These are phyloP conservation scores for Lachancea thermotolerans DNA, from an alignment of 805 yeast species.

Conservation along the genomic window DNA sequence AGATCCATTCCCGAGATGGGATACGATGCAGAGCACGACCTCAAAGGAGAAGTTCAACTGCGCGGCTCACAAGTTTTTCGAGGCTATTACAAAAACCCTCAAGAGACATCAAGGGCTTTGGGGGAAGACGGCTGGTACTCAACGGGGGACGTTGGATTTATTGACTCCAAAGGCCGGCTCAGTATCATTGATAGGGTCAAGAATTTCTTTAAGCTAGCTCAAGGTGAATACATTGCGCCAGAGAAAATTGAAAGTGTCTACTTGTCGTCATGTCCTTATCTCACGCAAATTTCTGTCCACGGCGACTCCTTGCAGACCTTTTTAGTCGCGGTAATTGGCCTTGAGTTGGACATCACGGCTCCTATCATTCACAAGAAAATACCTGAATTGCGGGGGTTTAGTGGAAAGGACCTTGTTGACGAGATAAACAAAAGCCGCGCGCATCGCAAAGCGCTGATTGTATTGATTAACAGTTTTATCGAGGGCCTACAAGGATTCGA, in stretches of 20 bases:
- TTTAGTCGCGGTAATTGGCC: conserved; percentile 57
- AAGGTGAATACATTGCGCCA: conserved; percentile 67
- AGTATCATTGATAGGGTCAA: conserved; percentile 67
- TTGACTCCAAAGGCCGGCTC: conserved; percentile 48
- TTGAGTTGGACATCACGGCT: conserved; percentile 44
- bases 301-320: conserved; percentile 55
- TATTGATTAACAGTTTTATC: conserved; percentile 16
- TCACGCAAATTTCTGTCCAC: conserved; percentile 52
- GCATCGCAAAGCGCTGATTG: conserved; percentile 16
- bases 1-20: conserved; percentile 62
- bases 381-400: conserved; percentile 25
- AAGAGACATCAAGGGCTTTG: conserved; percentile 46
- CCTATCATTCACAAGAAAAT: conserved; percentile 27
- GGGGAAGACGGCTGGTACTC: conserved; percentile 58
- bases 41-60: conserved; percentile 54
- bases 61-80: conserved; percentile 59
- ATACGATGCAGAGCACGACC: conserved; percentile 37
- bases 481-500: conserved; percentile 55
- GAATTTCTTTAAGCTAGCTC: conserved; percentile 65
- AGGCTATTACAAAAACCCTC: conserved; percentile 49
- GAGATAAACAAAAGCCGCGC: conserved; percentile 15
- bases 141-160: conserved; percentile 59
- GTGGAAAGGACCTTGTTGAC: conserved; percentile 26
- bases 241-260: conserved; percentile 67
- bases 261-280: conserved; percentile 43